Conservation (phyloP, 352 stramenopile species). For the Pythium utonaiense region DNA sequence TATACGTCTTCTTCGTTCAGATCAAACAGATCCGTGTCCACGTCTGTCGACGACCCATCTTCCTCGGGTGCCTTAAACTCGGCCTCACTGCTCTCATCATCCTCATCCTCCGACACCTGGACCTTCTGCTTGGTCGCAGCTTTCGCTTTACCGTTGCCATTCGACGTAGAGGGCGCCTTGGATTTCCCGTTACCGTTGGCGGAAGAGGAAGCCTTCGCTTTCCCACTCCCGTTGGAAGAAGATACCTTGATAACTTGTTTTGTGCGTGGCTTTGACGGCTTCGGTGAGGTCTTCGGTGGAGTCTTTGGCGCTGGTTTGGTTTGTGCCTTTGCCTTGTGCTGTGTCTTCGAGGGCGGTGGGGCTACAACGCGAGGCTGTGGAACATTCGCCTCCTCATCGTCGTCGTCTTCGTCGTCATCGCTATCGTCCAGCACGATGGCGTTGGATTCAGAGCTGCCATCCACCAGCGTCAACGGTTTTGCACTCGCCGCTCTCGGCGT, state of each 20-base stretch:
- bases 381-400: slow-evolving; percentile 21
- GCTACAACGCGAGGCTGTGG: slow-evolving; percentile 15
- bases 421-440: slow-evolving; percentile 60
- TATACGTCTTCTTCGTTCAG: slow-evolving; percentile 75
- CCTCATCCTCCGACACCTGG: not conserved
- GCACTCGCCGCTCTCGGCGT: not conserved
- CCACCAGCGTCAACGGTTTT: not conserved
- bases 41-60: slow-evolving; percentile 57
- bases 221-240: not conserved
- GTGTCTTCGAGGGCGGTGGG: not conserved
- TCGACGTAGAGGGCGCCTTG: too few relatives aligned
- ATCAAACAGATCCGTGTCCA: slow-evolving; percentile 62
- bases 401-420: slow-evolving; percentile 14
- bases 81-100: slow-evolving; percentile 7
- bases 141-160: too few relatives aligned
- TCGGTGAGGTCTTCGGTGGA: not conserved
- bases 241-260: not conserved
- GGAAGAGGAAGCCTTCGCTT: not conserved
- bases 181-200: too few relatives aligned
- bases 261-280: not conserved
- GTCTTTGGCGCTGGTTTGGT: not conserved
- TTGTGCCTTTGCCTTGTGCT: not conserved
- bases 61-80: slow-evolving; percentile 10
- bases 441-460: slow-evolving; percentile 34
- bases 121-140: not conserved